Evolutionary conservation across 2,329 filamentous ascomycete species (phyloP), one percentile per base, ranked within the genome.

Genomic region (Fusarium continuum): DNA sequence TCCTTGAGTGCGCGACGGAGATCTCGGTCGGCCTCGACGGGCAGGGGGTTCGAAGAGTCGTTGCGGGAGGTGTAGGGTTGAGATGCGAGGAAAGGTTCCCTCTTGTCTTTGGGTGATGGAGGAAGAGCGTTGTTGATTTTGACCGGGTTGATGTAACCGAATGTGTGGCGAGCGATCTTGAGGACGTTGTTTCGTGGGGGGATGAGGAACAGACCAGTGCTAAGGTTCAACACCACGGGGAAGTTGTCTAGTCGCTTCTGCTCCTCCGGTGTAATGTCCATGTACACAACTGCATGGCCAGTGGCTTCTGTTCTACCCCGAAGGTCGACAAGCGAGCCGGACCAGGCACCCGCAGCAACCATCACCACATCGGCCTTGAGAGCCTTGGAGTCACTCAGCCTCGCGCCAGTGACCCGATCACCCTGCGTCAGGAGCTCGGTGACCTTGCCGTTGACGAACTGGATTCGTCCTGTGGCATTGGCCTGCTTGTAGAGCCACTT

Each of bases 291-390:
- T 1, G 86, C 85, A 71, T 98, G 94, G 13, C 92, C 94, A 0
- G 92, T 96, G 3, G 93, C 91, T 63, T 90, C 85, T 32, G 88
- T 88, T 38, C 91, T 85, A 22, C 92, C 91, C 40, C 88, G 82
- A 1, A 97, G 80, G 75, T 97, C 91, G 52, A 97, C 78, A 19
- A 97, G 82, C 2, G 85, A 83, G 3, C 88, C 85, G 3, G 91
- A 92, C 93, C 94, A 98, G 5, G 94, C 93, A 14, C 94, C 94
- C 0, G 93, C 88, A 0, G 94, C 93, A 3, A 96, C 82, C 51
- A 97, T 81, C 28, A 91, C 88, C 8, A 96, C 81, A 55, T 92
- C 90, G 3, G 90, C 91, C 5, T 76, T 78, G 7, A 78, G 60
- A 7, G 80, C 19, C 81, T 47, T 59, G 7, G 72, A 71, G 41